Evolutionary conservation across 2,329 filamentous ascomycete species (phyloP).

Genomic region (Ramularia collo-cygni): DNA sequence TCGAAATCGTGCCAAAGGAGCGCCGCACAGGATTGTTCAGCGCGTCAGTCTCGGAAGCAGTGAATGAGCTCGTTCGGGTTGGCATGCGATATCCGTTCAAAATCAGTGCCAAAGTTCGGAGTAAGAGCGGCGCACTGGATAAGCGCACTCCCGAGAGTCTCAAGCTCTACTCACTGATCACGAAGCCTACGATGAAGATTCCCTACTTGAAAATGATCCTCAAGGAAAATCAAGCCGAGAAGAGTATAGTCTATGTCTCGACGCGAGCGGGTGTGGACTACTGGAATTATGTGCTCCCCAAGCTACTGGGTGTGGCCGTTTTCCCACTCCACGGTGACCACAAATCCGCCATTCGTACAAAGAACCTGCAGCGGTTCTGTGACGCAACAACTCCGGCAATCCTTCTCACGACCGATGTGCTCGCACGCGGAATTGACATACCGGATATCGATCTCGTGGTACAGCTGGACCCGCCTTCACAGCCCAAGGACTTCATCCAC

Average conservation of each 20-base stretch:
- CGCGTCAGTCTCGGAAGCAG: slow-evolving; percentile 90
- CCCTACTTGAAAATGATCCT: slow-evolving; percentile 67
- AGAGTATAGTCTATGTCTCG: slow-evolving; percentile 84
- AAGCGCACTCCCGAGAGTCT: slow-evolving; percentile 84
- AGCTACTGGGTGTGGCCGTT: slow-evolving; percentile 62
- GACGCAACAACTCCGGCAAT: slow-evolving; percentile 68
- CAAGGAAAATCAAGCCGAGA: slow-evolving; percentile 56
- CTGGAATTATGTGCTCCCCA: slow-evolving; percentile 72
- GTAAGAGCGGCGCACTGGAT: slow-evolving; percentile 65
- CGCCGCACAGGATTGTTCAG: slow-evolving; percentile 89
- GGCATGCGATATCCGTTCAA: slow-evolving; percentile 91
- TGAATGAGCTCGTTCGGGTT: slow-evolving; percentile 85
- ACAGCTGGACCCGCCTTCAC: slow-evolving; percentile 77
- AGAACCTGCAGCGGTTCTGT: slow-evolving; percentile 77
- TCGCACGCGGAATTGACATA: slow-evolving; percentile 84
- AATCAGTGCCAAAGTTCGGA: slow-evolving; percentile 87
- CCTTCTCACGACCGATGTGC: slow-evolving; percentile 86
- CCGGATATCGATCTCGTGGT: slow-evolving; percentile 86
- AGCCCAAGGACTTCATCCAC: slow-evolving; percentile 76
- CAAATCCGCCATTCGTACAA: slow-evolving; percentile 75
- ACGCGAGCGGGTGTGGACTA: slow-evolving; percentile 95
- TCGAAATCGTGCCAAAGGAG: slow-evolving; percentile 83
- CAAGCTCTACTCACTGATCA: slow-evolving; percentile 79
- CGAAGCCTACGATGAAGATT: slow-evolving; percentile 72
- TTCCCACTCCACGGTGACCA: slow-evolving; percentile 90